These are phyloP conservation scores for Cryphonectria naterciae DNA, from an alignment of 2,329 filamentous ascomycete species.

Conservation along the genomic window DNA sequence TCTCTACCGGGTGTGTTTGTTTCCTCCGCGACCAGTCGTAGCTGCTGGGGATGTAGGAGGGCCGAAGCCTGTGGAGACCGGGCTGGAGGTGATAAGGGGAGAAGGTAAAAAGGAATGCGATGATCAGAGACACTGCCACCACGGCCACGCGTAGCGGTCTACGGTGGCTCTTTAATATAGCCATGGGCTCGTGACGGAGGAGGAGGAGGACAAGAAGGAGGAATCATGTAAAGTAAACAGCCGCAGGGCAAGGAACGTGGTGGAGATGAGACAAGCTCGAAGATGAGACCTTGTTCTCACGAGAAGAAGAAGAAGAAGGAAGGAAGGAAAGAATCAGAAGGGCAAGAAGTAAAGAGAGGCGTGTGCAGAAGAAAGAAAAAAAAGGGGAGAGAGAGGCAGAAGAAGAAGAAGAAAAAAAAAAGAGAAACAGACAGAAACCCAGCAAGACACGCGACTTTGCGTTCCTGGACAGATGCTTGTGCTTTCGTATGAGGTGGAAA, in stretches of 20 bases:
- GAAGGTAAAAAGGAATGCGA: constrained; percentile 30
- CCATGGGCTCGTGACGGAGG: constrained; percentile 21
- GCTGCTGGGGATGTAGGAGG: constrained; percentile 35
- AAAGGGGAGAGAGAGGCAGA: neutral
- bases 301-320: neutral
- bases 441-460: neutral
- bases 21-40: constrained; percentile 38
- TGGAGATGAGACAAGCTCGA: neutral
- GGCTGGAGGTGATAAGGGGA: constrained; percentile 29
- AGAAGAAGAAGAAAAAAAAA: too few relatives aligned
- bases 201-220: neutral
- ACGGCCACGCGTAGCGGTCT: constrained; percentile 22
- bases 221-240: neutral
- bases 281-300: neutral
- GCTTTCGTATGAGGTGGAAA: neutral
- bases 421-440: neutral
- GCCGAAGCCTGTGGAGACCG: constrained; percentile 12
- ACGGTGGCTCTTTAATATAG: constrained; percentile 21
- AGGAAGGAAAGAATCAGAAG: neutral
- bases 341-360: neutral
- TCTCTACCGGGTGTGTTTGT: constrained; percentile 31
- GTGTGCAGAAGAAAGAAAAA: neutral
- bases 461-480: neutral
- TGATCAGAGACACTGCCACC: constrained; percentile 20
- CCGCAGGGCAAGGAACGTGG: neutral